Base-by-base conservation (phyloP, 768 basidiomycete genomes). In the Phlebiopsis flavidoalba region DNA sequence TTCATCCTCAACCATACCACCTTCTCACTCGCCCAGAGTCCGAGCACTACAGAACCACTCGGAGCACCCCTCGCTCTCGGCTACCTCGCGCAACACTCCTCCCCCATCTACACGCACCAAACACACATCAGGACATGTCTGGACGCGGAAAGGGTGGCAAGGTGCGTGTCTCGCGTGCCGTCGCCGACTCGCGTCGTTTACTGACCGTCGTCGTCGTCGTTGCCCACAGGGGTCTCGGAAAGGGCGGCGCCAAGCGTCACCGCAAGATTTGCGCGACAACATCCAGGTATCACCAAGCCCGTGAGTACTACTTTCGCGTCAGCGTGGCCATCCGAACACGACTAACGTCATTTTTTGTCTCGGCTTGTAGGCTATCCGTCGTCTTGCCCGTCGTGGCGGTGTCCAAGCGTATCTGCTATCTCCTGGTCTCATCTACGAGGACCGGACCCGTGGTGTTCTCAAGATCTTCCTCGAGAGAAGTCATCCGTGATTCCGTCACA, bases 91-190 rank as follows among this genome's bases (percentile, higher is more conserved):
- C 10, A 46, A 3, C 51, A 35, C 43, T 22, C 52, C 45, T 37
- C 37, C 46, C 10, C 60, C 37, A 55, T n/a, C 49, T 40, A 52
- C 53, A 21, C 45, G 31, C n/a, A 48, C n/a, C 48, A 50, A n/a
- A 52, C 58, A 53, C 64, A 58, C 53, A 61, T 67, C 35, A 51
- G n/a, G 78, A 60, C 69, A 89, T 89, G 87, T 87, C 86, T 78
- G 87, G 87, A 76, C 87, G 87, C 68, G 87, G 87, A 71, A 88
- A 88, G 77, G 86, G 86, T 76, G 86, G 87, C 70, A 89, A 89
- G 81, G 85, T 21, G 21, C 11, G 1, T n/a, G n/a, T 12, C 40
- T 47, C 31, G 3, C 26, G 59, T 31, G 33, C 19, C 31, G 43
- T 52, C 35, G 24, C 53, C 40, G 12, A 35, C 54, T 26, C 36